These are phyloP conservation scores for Penicillium crystallinum DNA, from an alignment of 495 filamentous ascomycete genomes.

Conservation along the genomic window DNA sequence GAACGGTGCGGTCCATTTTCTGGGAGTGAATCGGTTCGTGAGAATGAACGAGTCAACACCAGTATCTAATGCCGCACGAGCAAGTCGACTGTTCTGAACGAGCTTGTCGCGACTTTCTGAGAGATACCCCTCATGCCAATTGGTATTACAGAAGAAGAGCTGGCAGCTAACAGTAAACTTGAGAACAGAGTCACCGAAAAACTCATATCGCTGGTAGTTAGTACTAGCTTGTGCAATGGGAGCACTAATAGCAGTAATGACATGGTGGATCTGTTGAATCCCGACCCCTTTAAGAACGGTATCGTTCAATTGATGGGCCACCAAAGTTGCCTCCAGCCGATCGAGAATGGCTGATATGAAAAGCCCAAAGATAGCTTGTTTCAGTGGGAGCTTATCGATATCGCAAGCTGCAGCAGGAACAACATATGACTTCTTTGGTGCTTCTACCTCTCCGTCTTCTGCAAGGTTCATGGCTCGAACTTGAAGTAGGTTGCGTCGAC, in stretches of 20 bases:
- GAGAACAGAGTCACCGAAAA: slow-evolving; percentile 81
- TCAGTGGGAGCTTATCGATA: slow-evolving; percentile 54
- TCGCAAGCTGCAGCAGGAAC: slow-evolving; percentile 23
- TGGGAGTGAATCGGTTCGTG: slow-evolving; percentile 57
- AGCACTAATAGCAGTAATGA: slow-evolving; percentile 70
- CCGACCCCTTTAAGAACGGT: slow-evolving; percentile 52
- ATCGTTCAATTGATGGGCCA: slow-evolving; percentile 58
- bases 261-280: slow-evolving; percentile 50
- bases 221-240: slow-evolving; percentile 53
- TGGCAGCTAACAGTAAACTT: slow-evolving; percentile 69
- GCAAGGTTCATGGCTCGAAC: slow-evolving; percentile 7
- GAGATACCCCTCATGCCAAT: slow-evolving; percentile 77
- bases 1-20: slow-evolving; percentile 67
- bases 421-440: slow-evolving; percentile 15
- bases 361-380: slow-evolving; percentile 59
- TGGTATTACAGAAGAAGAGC: slow-evolving; percentile 57
- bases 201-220: slow-evolving; percentile 86
- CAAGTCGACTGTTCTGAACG: slow-evolving; percentile 68
- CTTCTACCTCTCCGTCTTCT: slow-evolving; percentile 7
- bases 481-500: slow-evolving; percentile 32
- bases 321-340: slow-evolving; percentile 57
- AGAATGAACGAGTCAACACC: slow-evolving; percentile 74
- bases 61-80: slow-evolving; percentile 53
- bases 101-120: slow-evolving; percentile 61
- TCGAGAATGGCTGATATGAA: slow-evolving; percentile 72